phyloP scores from a whole-genome alignment of 1,139 yeast species.

The Kurtzmaniella quercitrusa region DNA sequence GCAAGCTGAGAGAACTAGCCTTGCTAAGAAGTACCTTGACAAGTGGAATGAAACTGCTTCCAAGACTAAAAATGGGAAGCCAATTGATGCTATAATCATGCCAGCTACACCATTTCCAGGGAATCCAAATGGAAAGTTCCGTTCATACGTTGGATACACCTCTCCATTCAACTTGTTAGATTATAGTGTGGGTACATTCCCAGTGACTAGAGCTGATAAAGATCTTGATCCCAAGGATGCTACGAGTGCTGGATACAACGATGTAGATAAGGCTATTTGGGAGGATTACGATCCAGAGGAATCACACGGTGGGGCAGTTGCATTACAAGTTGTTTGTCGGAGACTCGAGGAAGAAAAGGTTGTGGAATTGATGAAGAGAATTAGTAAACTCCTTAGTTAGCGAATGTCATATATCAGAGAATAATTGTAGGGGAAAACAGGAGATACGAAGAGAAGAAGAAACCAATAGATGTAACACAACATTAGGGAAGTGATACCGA shows the following conservation, averaged over 20 bases:
- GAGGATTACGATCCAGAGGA: constrained; percentile 50
- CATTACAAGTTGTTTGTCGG: constrained; percentile 57
- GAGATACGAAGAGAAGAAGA: too few relatives aligned
- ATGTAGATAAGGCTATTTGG: constrained; percentile 18
- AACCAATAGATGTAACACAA: too few relatives aligned
- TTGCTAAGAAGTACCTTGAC: constrained; percentile 31
- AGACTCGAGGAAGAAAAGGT: constrained; percentile 62
- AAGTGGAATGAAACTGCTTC: constrained; percentile 31
- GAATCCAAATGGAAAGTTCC: constrained; percentile 35
- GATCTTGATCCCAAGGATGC: constrained; percentile 27
- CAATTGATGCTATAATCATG: constrained; percentile 46
- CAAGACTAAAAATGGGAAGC: constrained; percentile 32
- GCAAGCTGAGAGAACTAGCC: constrained; percentile 26
- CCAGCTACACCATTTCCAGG: constrained; percentile 48
- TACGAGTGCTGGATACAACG: constrained; percentile 12
- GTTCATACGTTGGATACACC: constrained; percentile 44
- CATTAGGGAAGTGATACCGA: too few relatives aligned
- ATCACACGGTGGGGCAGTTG: constrained; percentile 62
- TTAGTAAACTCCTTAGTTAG: not conserved
- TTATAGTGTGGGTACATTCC: constrained; percentile 54
- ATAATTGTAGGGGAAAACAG: too few relatives aligned
- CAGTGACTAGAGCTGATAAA: constrained; percentile 52
- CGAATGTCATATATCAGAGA: too few relatives aligned
- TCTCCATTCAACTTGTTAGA: constrained; percentile 57
- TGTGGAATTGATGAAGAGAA: constrained; percentile 23